Base-by-base conservation (phyloP, 2,329 filamentous ascomycete genomes). In the Hypoxylon sp. region DNA sequence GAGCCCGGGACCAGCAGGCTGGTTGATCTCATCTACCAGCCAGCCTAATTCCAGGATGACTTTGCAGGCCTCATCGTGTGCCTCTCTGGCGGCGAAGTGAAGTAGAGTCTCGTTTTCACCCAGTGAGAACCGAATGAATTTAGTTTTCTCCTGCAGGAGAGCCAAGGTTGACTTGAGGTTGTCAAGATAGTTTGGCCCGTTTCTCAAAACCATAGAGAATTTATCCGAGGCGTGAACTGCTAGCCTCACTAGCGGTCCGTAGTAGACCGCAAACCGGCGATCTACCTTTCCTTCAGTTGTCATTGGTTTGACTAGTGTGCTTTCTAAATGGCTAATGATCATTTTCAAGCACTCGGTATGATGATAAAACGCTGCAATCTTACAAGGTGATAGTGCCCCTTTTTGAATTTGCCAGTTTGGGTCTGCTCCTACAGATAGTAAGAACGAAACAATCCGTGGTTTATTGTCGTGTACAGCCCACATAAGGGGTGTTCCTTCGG, bases 391-490 rank as follows among this genome's bases (percentile, higher is more conserved):
- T n/a, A n/a, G 1, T 19, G 29, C 9, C 22, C 31, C 6, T 24
- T 13, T 19, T 35, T 5, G 17, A 14, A 52, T 22, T 22, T 5
- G 8, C 50, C 50, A 37, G 19, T 52, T 52, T 24, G 50, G 50
- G 22, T 52, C 50, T 37, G 50, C 50, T 22, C 50, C 50, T 11
- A 14, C 50, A 9, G 50, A 52, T 9, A 52, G 50, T 6, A 52
- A 29, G 17, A 52, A 52, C 22, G 50, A 19, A 37, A 52, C 50
- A 10, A 52, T 52, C 8, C 31, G 50, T 19, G 31, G 50, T 2
- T 52, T 52, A 22, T 52, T 52, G 17, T 35, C 29, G 26, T 52
- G 50, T 22, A 52, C 31, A 10, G 50, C 50, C 50, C 50, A 52
- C n/a, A 52, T 22, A 10, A 52, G 31, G 11, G 50, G 50, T 14